A percentile compares a stretch with the other conserved stretches of the same genome.
Conservation (phyloP, 345 rosid genomes). For the Viola odorata region DNA sequence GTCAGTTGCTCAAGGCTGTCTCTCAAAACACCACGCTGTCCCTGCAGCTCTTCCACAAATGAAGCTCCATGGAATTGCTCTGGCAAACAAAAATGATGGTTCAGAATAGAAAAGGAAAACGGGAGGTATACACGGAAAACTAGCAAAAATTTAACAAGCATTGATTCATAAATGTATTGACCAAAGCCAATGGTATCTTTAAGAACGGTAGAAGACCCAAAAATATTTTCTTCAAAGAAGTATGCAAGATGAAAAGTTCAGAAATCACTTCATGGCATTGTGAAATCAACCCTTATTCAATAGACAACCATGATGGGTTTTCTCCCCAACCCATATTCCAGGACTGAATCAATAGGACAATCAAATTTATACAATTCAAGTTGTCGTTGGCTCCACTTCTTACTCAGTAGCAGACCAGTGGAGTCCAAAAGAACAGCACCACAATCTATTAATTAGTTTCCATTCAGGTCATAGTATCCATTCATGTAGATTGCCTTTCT, state of each 20-base stretch:
- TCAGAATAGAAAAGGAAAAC: background rate
- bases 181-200: background rate
- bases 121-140: background rate
- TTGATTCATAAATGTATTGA: background rate
- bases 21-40: constrained; percentile 58
- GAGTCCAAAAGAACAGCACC: background rate
- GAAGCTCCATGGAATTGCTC: constrained; percentile 47
- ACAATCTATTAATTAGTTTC: too few species aligned
- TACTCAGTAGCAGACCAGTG: background rate
- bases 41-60: constrained; percentile 64
- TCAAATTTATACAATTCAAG: background rate
- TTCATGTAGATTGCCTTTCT: too few species aligned
- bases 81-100: constrained; percentile 24
- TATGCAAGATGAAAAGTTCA: background rate
- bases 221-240: background rate
- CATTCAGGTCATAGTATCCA: too few species aligned
- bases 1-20: constrained; percentile 69
- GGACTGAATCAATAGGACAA: background rate
- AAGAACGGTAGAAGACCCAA: background rate
- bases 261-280: background rate
- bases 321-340: background rate
- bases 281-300: background rate
- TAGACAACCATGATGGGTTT: background rate
- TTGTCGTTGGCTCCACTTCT: background rate
- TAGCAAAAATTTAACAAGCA: background rate